phyloP scores from a whole-genome alignment of 1,284 basidiomycete species.

The Fereydounia khargensis region DNA sequence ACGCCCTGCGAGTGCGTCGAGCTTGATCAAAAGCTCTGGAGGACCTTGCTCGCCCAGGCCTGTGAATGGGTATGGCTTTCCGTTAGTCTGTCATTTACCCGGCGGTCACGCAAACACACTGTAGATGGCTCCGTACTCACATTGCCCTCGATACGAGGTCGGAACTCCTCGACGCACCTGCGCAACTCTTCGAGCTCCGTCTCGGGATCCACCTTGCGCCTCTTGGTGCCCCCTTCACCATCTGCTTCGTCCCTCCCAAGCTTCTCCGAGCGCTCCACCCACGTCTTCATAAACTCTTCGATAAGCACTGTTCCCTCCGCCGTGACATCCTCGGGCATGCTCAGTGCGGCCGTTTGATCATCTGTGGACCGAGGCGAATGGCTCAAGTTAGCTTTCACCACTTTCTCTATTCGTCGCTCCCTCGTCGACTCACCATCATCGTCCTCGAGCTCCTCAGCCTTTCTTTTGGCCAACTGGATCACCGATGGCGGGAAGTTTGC shows the following conservation, averaged over 20 bases:
- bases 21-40: slow-evolving; percentile 59
- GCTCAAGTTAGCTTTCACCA: too few relatives aligned
- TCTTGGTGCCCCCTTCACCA: slow-evolving; percentile 32
- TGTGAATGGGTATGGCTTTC: not conserved
- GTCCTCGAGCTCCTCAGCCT: slow-evolving; percentile 94
- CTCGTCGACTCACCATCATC: slow-evolving; percentile 62
- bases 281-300: slow-evolving; percentile 74
- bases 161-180: slow-evolving; percentile 68
- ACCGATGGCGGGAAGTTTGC: slow-evolving; percentile 95
- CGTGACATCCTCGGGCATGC: slow-evolving; percentile 63
- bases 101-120: not conserved
- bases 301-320: slow-evolving; percentile 78
- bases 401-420: too few relatives aligned
- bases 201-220: slow-evolving; percentile 60
- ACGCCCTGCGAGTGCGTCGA: too few relatives aligned
- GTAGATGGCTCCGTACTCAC: not conserved
- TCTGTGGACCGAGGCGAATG: too few relatives aligned
- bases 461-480: slow-evolving; percentile 86
- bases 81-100: not conserved
- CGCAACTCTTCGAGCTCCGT: slow-evolving; percentile 68
- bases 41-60: slow-evolving; percentile 70
- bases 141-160: slow-evolving; percentile 70
- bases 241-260: slow-evolving; percentile 59
- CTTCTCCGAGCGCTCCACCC: slow-evolving; percentile 61
- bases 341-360: slow-evolving; percentile 7